Base-by-base conservation (phyloP, 2,329 filamentous ascomycete species). In the Fusarium cyanostomum region DNA sequence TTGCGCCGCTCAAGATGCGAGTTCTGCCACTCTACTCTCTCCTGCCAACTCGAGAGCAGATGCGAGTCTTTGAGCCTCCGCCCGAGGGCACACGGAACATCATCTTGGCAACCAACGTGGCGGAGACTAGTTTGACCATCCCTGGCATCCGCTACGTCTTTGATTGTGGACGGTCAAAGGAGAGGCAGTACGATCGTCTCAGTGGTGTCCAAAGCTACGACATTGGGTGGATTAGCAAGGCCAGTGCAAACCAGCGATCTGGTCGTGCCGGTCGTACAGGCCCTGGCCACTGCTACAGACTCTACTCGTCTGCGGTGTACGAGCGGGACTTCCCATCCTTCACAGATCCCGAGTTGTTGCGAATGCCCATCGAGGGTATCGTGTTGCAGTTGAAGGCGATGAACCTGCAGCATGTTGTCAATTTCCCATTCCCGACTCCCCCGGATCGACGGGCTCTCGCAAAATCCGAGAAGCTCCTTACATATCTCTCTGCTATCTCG, bases 131-230 rank as follows among this genome's bases (percentile, higher is more conserved):
- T 85, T 84, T 99, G 73, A 99, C 95, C 1, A 99, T 99, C 55
- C 94, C 95, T 0, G 94, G 93, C 2, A 94, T 96, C 60, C 88
- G 92, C 59, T 99, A 97, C 72, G 95, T 99, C 8, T 97, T 99
- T 62, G 94, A 98, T 75, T 94, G 92, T 66, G 95, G 95, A 30
- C 85, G 96, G 45, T 90, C 92, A 31, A 99, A 99, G 76, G 94
- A 97, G 75, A 90, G 94, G 62, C 91, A 89, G 56, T 98, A 95
- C 71, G 92, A 98, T 73, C 84, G 87, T n/a, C 80, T 86, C 10
- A 97, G 91, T 8, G 94, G 94, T 4, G 94, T 99, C 1, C 95
- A 99, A 74, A 97, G 91, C 72, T 99, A 97, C 73, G 91, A 97
- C 70, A 87, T 99, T 50, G 90, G 91, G 35, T 99, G 94, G 92